Percentiles rank a stretch among this genome's conserved stretches.
Evolutionary conservation across 164 flowering plant species (phyloP).

Genomic region (Stephania cephalantha): DNA sequence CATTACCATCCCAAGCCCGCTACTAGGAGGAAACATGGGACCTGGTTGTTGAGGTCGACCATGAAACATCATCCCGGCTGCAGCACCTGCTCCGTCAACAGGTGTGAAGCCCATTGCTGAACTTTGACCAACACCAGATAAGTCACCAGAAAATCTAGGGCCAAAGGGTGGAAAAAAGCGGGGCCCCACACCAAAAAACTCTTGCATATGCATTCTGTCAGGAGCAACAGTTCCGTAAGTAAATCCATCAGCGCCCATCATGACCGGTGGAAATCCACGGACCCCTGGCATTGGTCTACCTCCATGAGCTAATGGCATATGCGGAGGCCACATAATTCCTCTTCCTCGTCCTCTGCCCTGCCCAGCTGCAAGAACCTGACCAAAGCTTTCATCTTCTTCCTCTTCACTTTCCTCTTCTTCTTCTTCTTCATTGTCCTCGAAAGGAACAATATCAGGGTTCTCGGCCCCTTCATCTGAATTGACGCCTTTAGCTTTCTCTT

Average conservation of each 20-base stretch:
- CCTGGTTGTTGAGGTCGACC: constrained; percentile 75
- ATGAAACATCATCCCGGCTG: constrained; percentile 72
- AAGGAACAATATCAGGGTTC: constrained; percentile 92
- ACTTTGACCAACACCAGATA: constrained; percentile 30
- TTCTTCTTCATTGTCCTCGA: constrained; percentile 98
- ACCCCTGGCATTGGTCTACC: constrained; percentile 75
- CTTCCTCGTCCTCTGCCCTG: constrained; percentile 88
- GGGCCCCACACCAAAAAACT: constrained; percentile 62
- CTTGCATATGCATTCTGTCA: constrained; percentile 69
- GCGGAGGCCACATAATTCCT: constrained; percentile 91
- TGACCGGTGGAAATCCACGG: constrained; percentile 76
- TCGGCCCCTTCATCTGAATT: constrained; percentile 59
- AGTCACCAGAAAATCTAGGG: constrained; percentile 71
- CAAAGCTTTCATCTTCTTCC: constrained; percentile 70
- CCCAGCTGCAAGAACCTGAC: constrained; percentile 31
- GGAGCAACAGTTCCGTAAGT: constrained; percentile 60
- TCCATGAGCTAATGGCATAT: constrained; percentile 64
- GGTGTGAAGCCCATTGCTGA: constrained; percentile 27
- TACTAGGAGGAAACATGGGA: constrained; percentile 42
- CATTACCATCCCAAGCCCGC: constrained; percentile 92
- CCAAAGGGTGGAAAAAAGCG: constrained; percentile 79
- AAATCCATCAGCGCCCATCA: constrained; percentile 90
- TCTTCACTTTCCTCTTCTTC: constrained; percentile 92
- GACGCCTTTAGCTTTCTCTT: constrained; percentile 92
- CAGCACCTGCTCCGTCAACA: constrained; percentile 33